Percentiles rank a stretch among this genome's conserved stretches.
Conservation (phyloP, 192 early-diverging fungal genomes). For the Backusella psychrophila region DNA sequence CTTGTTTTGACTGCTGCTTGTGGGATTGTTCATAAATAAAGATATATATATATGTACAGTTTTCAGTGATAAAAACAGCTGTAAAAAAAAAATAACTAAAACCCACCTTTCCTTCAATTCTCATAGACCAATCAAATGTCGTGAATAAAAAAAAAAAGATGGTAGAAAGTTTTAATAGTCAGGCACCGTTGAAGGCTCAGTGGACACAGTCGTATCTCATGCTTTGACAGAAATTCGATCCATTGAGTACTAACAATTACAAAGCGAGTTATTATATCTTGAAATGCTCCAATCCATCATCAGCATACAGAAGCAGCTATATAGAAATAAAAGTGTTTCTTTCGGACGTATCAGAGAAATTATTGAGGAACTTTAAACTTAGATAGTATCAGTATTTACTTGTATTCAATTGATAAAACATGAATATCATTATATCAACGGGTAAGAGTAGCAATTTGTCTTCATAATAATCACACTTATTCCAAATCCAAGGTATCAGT, state of each 20-base stretch:
- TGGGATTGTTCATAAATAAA: neutral
- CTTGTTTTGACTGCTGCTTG: neutral
- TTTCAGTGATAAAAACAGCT: too few relatives aligned
- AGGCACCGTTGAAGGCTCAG: too few relatives aligned
- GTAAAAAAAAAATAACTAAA: neutral
- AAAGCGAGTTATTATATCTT: neutral
- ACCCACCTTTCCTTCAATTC: neutral
- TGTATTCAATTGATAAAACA: too few relatives aligned
- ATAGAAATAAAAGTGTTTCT: neutral
- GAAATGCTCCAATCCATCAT: neutral
- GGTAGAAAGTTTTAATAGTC: too few relatives aligned
- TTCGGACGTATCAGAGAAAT: neutral
- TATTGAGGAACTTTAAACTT: neutral
- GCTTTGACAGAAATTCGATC: too few relatives aligned
- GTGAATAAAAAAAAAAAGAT: neutral
- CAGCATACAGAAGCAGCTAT: too few relatives aligned
- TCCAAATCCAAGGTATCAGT: too few relatives aligned
- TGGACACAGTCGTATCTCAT: too few relatives aligned
- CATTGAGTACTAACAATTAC: neutral
- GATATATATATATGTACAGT: neutral
- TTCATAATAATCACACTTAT: too few relatives aligned
- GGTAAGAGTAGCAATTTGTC: too few relatives aligned
- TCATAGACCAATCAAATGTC: neutral
- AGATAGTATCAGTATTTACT: too few relatives aligned
- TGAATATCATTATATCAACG: too few relatives aligned